Conservation (phyloP, 768 basidiomycete species). For the Harrya chromipes region DNA sequence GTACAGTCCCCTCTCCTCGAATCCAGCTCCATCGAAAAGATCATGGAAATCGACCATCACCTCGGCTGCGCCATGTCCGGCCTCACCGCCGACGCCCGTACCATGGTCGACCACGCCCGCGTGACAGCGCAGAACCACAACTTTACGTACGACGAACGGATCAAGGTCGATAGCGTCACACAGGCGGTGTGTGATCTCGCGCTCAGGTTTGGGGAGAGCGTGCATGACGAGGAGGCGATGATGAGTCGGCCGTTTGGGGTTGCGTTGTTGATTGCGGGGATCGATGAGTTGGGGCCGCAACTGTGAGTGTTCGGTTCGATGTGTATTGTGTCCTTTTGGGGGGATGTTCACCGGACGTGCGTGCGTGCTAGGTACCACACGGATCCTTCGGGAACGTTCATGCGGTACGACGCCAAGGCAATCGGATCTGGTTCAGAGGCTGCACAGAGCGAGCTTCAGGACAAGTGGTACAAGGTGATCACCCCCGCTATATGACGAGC, state of each 20-base stretch:
- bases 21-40: constrained; percentile 95
- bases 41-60: constrained; percentile 98
- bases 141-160: constrained; percentile 95
- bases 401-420: constrained; percentile 96
- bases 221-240: constrained; percentile 97
- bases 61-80: constrained; percentile 98
- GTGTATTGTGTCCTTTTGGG: neutral
- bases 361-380: constrained; percentile 78
- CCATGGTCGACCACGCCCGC: constrained; percentile 99
- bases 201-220: constrained; percentile 96
- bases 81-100: constrained; percentile 95
- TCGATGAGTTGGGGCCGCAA: constrained; percentile 95
- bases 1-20: constrained; percentile 96
- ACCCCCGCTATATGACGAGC: neutral
- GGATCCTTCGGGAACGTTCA: constrained; percentile 97
- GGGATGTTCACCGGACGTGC: constrained; percentile 4
- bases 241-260: constrained; percentile 99
- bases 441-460: constrained; percentile 94
- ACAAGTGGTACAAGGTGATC: constrained; percentile 91
- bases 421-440: constrained; percentile 98
- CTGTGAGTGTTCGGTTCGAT: constrained; percentile 54
- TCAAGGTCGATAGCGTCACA: constrained; percentile 96
- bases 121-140: constrained; percentile 94
- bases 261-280: constrained; percentile 93
- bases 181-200: constrained; percentile 99